phyloP scores from a whole-genome alignment of 2,329 filamentous ascomycete species.

The Aulographum hederae region DNA sequence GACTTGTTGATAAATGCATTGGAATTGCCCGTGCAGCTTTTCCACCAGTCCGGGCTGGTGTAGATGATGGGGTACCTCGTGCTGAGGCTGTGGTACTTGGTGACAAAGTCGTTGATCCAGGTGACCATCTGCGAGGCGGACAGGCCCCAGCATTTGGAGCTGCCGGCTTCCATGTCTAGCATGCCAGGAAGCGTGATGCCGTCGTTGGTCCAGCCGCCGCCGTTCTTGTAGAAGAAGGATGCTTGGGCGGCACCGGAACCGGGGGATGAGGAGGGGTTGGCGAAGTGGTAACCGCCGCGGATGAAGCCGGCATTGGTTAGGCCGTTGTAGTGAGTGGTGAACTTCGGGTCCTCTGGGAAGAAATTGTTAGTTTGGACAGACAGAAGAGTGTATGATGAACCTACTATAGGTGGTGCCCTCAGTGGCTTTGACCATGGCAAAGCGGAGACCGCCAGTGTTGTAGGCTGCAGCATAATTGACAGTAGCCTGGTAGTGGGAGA shows the following conservation, averaged over 20 bases:
- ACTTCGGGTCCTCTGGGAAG: constrained; percentile 17
- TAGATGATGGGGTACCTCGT: constrained; percentile 35
- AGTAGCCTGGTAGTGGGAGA: constrained; percentile 15
- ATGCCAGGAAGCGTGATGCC: constrained; percentile 38
- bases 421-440: constrained; percentile 25
- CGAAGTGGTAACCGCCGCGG: constrained; percentile 39
- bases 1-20: constrained; percentile 26
- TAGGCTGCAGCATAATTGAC: constrained; percentile 16
- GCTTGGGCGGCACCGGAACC: constrained; percentile 28
- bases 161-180: constrained; percentile 34
- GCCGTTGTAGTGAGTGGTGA: constrained; percentile 29
- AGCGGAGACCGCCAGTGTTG: constrained; percentile 13
- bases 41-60: constrained; percentile 35
- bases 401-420: constrained; percentile 32
- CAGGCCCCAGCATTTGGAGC: constrained; percentile 33
- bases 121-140: constrained; percentile 26
- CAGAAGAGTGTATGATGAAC: constrained; percentile 5
- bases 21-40: constrained; percentile 31
- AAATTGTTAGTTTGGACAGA: background rate
- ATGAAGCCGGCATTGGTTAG: constrained; percentile 34
- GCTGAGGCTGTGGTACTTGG: constrained; percentile 28
- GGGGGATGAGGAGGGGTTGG: constrained; percentile 22
- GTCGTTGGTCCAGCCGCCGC: constrained; percentile 35
- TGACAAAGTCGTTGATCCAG: constrained; percentile 35
- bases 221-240: constrained; percentile 31